Evolutionary conservation across 2,329 filamentous ascomycete genomes (phyloP), one percentile per base, ranked within the genome.

Genomic region (Karstenula rhodostoma): DNA sequence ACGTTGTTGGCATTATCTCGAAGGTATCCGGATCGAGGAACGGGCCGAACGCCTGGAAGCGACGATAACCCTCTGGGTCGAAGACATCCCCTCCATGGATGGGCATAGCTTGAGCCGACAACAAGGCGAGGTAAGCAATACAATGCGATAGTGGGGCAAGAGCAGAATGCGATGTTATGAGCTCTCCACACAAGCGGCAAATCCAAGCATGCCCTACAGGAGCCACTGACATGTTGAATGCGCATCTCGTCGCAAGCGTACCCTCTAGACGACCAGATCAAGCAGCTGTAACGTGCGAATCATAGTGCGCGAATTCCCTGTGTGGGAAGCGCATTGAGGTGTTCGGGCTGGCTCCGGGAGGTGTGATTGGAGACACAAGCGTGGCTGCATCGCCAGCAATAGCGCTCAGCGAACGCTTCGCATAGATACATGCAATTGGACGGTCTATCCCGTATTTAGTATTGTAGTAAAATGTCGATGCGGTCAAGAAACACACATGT

Each of bases 281-380:
- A 51, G 48, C n/a, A 51, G 29, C 48, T 51, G 48, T 17, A 23
- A 32, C 48, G 48, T 5, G 32, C 48, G 48, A 23, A 51, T 51
- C 29, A 37, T 51, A 12, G 19, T 22, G 7, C 15, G 29, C 2
- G 17, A 44, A 23, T 15, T 23, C 19, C 42, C 19, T 4, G 42
- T 23, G 19, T 23, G 42, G 23, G 42, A 23, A 10, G 42, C 42
- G 42, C 17, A 44, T 44, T 19, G 19, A 44, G 9, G 8, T 23
- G 7, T 44, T 44, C 42, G 42, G 42, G 10, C 19, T 7, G 2
- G 10, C n/a, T 44, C 42, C 42, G 42, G n/a, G n/a, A 5, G 8
- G 42, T 23, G 10, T 44, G 42, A 44, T 44, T 44, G 42, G 42
- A 23, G n/a, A 22, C 9, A 2, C 9, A 22, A 23, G 19, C n/a